Conservation (phyloP, 2,329 filamentous ascomycete genomes). For the Setomelanomma holmii region DNA sequence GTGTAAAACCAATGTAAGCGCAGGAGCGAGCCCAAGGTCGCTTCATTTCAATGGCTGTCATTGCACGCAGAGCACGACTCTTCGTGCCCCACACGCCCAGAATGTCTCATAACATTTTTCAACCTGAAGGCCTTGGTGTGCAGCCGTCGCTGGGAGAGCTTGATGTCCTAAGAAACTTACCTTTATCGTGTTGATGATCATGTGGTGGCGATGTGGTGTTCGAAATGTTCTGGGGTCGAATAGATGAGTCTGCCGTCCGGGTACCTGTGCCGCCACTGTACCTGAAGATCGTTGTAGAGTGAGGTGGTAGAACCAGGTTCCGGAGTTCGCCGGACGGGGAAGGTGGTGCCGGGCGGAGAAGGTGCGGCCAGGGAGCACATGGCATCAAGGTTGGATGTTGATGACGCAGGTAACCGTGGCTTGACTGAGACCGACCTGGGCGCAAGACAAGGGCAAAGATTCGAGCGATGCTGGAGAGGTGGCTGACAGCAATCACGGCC, state of each 20-base stretch:
- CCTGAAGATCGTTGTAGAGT: constrained; percentile 6
- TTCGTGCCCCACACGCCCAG: too few species aligned
- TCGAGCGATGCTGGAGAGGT: neutral
- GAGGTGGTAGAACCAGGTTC: constrained; percentile 2
- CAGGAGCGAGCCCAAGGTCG: too few species aligned
- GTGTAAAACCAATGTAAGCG: too few species aligned
- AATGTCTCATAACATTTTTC: too few species aligned
- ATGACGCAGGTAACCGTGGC: constrained; percentile 11
- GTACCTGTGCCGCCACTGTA: neutral
- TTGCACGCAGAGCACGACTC: too few species aligned
- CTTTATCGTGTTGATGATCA: too few species aligned
- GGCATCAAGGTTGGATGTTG: neutral
- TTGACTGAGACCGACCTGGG: neutral
- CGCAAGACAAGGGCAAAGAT: constrained; percentile 1
- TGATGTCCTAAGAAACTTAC: too few species aligned
- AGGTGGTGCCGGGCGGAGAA: constrained; percentile 1
- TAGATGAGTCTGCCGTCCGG: neutral
- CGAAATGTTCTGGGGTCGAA: too few species aligned
- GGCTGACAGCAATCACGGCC: neutral
- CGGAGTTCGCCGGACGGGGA: neutral
- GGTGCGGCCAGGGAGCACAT: neutral
- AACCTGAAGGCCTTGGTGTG: too few species aligned
- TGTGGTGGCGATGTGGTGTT: too few species aligned
- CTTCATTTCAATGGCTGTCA: too few species aligned
- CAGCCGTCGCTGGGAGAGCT: too few species aligned